phyloP scores from a whole-genome alignment of 768 basidiomycete species.

The Panaeolus papilionaceus region DNA sequence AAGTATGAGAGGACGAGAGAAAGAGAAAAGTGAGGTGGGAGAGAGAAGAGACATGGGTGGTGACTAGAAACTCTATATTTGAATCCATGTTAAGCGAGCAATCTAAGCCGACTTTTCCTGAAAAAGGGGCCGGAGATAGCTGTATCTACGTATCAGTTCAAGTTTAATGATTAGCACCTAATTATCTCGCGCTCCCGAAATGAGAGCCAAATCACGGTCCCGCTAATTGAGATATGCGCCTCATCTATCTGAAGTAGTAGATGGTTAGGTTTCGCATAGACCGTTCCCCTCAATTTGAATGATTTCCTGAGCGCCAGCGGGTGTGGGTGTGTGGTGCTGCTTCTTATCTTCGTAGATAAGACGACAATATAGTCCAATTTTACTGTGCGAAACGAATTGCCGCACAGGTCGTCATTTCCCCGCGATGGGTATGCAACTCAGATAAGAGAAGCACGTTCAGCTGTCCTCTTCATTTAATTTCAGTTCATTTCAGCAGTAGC shows the following conservation, averaged over 20 bases:
- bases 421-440: neutral
- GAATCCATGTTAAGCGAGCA: neutral
- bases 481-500: neutral
- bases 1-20: neutral
- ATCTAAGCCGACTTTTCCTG: neutral
- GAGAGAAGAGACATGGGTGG: neutral
- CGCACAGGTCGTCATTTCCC: neutral
- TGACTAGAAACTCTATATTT: neutral
- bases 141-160: conserved; percentile 3
- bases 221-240: neutral
- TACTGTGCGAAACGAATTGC: neutral
- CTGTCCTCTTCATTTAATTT: neutral
- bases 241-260: neutral
- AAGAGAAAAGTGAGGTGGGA: neutral
- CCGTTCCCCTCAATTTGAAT: neutral
- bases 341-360: neutral
- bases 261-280: neutral
- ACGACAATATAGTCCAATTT: neutral
- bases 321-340: neutral
- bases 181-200: neutral
- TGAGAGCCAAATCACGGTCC: neutral
- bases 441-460: neutral
- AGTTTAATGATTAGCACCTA: conserved; percentile 1
- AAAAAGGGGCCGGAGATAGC: conserved; percentile 1
- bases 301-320: neutral